phyloP scores from a whole-genome alignment of 768 basidiomycete genomes.

The Hygrocybe punicea region DNA sequence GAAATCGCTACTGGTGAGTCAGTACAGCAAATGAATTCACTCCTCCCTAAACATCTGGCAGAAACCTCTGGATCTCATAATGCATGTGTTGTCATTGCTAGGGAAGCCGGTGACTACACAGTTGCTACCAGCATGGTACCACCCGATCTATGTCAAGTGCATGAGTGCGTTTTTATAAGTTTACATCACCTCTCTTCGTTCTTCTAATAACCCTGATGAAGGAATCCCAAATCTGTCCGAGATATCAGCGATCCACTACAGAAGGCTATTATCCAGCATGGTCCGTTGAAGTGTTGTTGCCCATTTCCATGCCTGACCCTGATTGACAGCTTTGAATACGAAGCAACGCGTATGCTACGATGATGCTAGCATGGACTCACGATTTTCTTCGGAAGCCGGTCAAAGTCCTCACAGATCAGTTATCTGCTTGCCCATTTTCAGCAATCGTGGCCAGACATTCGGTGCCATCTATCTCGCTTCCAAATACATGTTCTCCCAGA shows the following conservation, averaged over 20 bases:
- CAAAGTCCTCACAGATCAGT: constrained; percentile 60
- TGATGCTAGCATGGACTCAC: constrained; percentile 61
- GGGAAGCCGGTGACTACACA: constrained; percentile 68
- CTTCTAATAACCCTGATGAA: constrained; percentile 19
- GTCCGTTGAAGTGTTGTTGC: constrained; percentile 37
- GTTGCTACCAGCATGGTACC: constrained; percentile 63
- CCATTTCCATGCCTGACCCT: constrained; percentile 2
- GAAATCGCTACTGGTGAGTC: constrained; percentile 63
- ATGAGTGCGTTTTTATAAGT: constrained; percentile 50
- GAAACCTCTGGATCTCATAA: constrained; percentile 66
- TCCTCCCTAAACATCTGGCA: constrained; percentile 17
- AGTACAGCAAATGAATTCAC: neutral
- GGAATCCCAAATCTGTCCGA: constrained; percentile 59
- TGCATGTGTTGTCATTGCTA: constrained; percentile 64
- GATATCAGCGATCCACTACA: constrained; percentile 59
- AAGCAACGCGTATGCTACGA: constrained; percentile 60
- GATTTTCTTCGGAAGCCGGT: constrained; percentile 65
- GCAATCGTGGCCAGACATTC: constrained; percentile 73
- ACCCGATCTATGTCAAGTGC: constrained; percentile 60
- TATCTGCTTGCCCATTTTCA: constrained; percentile 67
- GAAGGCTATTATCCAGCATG: constrained; percentile 63
- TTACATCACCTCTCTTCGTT: neutral
- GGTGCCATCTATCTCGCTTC: constrained; percentile 67
- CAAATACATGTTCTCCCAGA: constrained; percentile 60
- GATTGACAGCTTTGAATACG: constrained; percentile 53